phyloP scores from a whole-genome alignment of 495 filamentous ascomycete genomes.

The Xylaria longipes region DNA sequence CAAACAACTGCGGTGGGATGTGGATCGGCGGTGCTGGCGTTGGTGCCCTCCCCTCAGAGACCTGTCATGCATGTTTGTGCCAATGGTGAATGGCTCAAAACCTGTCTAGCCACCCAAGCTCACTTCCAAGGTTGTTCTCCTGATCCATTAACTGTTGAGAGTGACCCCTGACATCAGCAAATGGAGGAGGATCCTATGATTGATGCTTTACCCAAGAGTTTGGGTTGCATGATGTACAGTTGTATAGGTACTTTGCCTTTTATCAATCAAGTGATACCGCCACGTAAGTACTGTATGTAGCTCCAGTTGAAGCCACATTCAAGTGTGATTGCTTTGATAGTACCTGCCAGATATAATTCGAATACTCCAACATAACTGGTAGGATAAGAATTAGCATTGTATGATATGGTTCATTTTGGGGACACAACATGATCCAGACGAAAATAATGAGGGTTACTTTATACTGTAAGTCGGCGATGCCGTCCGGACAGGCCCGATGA shows the following conservation, averaged over 20 bases:
- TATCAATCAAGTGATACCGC: neutral
- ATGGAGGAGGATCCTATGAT: neutral
- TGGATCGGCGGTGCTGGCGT: constrained; percentile 19
- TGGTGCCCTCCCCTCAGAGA: neutral
- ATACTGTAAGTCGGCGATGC: constrained; percentile 19
- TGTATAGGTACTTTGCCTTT: neutral
- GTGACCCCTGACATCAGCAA: neutral
- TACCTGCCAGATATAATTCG: neutral
- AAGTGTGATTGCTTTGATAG: neutral
- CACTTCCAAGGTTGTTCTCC: neutral
- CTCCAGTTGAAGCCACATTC: neutral
- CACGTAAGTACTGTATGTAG: constrained; percentile 11
- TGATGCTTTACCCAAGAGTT: neutral
- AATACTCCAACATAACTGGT: neutral
- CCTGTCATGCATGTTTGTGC: constrained; percentile 7
- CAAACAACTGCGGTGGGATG: constrained; percentile 4
- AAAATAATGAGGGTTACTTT: constrained; percentile 16
- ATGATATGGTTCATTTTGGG: neutral
- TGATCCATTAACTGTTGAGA: neutral
- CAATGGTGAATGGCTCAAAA: neutral
- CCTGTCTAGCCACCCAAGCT: neutral
- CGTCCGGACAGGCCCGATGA: constrained; percentile 7
- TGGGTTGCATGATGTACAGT: neutral
- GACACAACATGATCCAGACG: constrained; percentile 15
- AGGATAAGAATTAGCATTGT: constrained; percentile 1